Conservation (phyloP, 257 asterid species). For the Jasminum sambac region DNA sequence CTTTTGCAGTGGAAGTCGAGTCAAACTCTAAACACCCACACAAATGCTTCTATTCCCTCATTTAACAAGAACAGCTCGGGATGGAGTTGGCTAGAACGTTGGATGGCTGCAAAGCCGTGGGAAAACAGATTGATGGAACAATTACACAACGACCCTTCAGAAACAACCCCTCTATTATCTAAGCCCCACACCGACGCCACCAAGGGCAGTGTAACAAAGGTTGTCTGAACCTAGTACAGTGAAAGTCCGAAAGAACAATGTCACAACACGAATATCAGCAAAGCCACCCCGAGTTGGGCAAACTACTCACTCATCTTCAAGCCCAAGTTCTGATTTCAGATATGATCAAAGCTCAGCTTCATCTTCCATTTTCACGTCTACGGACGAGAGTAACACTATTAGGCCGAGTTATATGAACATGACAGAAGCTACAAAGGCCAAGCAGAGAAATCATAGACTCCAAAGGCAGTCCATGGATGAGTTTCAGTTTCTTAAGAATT, state of each 20-base stretch:
- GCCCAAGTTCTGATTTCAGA: constrained; percentile 79
- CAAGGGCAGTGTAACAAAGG: constrained; percentile 34
- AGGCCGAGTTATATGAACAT: constrained; percentile 81
- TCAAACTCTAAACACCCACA: constrained; percentile 42
- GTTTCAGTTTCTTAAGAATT: constrained; percentile 65
- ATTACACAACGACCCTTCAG: constrained; percentile 29
- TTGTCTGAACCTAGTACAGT: constrained; percentile 49
- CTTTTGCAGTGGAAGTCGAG: constrained; percentile 52
- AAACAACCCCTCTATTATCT: constrained; percentile 44
- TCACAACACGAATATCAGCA: constrained; percentile 66
- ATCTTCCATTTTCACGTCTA: constrained; percentile 75
- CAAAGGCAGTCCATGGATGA: constrained; percentile 83
- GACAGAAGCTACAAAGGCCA: constrained; percentile 89
- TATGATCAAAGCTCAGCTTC: constrained; percentile 76
- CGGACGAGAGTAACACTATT: constrained; percentile 51
- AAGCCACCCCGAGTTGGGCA: constrained; percentile 53
- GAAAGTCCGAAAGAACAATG: constrained; percentile 63
- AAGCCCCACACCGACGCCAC: constrained; percentile 25
- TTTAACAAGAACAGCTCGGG: constrained; percentile 58
- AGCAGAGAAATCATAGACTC: constrained; percentile 58
- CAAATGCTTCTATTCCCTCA: constrained; percentile 42
- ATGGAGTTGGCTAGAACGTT: constrained; percentile 97
- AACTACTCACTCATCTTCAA: constrained; percentile 61
- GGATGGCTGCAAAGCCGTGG: constrained; percentile 99
- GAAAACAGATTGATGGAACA: constrained; percentile 83